Percentiles rank a stretch among this genome's conserved stretches.
phyloP scores from a whole-genome alignment of 345 rosid genomes.

The Camelina laxa region DNA sequence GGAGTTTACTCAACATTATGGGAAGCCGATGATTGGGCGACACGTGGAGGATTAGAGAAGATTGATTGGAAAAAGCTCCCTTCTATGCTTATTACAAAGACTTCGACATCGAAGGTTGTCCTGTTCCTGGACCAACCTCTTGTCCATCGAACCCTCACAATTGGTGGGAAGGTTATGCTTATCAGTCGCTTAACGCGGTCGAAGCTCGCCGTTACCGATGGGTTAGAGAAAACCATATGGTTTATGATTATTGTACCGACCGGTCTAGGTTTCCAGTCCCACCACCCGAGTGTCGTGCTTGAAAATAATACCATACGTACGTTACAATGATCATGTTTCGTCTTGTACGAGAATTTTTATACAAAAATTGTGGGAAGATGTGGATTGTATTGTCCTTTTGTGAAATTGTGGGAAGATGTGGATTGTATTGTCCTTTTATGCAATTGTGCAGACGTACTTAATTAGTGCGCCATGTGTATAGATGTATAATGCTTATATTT shows the following conservation, averaged over 20 bases:
- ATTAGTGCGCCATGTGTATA: constrained; percentile 6
- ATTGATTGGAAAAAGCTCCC: constrained; percentile 93
- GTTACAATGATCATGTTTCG: constrained; percentile 39
- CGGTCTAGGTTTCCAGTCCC: constrained; percentile 73
- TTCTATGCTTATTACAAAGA: constrained; percentile 83
- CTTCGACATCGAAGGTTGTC: constrained; percentile 88
- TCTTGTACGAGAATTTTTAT: constrained; percentile 36
- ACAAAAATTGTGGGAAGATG: constrained; percentile 8
- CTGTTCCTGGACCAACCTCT: constrained; percentile 72
- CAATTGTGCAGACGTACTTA: constrained; percentile 20
- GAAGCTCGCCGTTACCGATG: constrained; percentile 85
- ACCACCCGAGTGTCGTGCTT: constrained; percentile 81
- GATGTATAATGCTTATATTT: background rate
- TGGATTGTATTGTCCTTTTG: constrained; percentile 21
- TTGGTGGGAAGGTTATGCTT: constrained; percentile 81
- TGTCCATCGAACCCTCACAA: constrained; percentile 68
- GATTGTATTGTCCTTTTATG: constrained; percentile 18
- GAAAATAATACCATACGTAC: constrained; percentile 30
- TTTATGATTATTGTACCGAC: constrained; percentile 88
- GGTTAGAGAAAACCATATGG: constrained; percentile 95
- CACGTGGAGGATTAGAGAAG: constrained; percentile 93
- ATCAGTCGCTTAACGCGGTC: constrained; percentile 65
- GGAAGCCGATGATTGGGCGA: constrained; percentile 99
- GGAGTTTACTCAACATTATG: constrained; percentile 88
- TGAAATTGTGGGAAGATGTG: constrained; percentile 16